Conservation (phyloP, 371 early-diverging fungal genomes). For the Actinomortierella ambigua region DNA sequence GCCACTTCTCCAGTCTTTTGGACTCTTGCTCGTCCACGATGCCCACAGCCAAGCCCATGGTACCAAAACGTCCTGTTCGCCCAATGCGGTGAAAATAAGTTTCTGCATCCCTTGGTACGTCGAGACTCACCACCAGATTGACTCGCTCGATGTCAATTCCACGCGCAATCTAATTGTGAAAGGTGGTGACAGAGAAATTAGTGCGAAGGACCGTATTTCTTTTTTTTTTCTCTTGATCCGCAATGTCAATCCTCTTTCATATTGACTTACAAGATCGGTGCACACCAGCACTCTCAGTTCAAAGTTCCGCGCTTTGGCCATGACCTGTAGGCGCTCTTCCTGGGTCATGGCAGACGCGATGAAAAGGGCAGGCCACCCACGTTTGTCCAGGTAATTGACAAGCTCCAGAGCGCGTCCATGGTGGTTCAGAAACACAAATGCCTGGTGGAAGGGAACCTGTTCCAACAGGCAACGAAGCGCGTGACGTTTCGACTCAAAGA, state of each 20-base stretch:
- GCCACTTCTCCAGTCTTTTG: slow-evolving; percentile 35
- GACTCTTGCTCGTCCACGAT: slow-evolving; percentile 47
- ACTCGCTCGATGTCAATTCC: slow-evolving; percentile 72
- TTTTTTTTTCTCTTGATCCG: no score
- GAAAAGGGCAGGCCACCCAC: slow-evolving; percentile 63
- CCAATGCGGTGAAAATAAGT: slow-evolving; percentile 74
- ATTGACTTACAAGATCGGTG: slow-evolving; percentile 71
- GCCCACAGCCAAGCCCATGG: slow-evolving; percentile 48
- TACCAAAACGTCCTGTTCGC: slow-evolving; percentile 74
- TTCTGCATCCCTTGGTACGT: slow-evolving; percentile 62
- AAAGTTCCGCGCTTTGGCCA: slow-evolving; percentile 70
- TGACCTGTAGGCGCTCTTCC: slow-evolving; percentile 62
- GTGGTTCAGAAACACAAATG: slow-evolving; percentile 69
- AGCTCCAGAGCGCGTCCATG: slow-evolving; percentile 58
- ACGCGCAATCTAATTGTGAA: slow-evolving; percentile 51
- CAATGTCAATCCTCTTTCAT: neutral
- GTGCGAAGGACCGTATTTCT: no score
- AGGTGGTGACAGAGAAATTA: no score
- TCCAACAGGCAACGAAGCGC: slow-evolving; percentile 42
- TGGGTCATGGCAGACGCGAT: slow-evolving; percentile 61
- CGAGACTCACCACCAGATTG: slow-evolving; percentile 67
- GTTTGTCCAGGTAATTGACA: slow-evolving; percentile 56
- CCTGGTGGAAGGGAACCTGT: slow-evolving; percentile 66
- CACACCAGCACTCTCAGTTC: slow-evolving; percentile 75
- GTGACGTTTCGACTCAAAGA: no score